Evolutionary conservation across 805 yeast genomes (phyloP).

Genomic region (Clavispora santaluciae): DNA sequence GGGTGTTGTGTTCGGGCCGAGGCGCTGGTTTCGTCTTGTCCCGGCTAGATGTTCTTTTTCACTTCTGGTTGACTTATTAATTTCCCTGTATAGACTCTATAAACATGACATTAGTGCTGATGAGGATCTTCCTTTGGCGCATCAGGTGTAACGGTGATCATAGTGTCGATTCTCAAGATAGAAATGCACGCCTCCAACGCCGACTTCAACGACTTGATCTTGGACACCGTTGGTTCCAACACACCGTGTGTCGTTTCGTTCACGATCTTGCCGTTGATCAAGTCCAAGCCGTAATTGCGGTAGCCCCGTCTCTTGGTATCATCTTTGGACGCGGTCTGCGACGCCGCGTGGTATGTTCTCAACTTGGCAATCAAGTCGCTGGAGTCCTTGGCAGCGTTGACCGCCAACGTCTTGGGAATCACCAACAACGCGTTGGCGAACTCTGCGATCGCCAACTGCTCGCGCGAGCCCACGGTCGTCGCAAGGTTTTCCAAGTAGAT

Average conservation of each 20-base stretch:
- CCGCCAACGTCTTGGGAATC: conserved; percentile 95
- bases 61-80: not conserved
- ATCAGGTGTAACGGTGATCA: conserved; percentile 97
- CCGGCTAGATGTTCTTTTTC: too few species aligned
- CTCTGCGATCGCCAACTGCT: conserved; percentile 96
- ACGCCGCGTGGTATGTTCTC: conserved; percentile 93
- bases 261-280: conserved; percentile 85
- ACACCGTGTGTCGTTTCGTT: conserved; percentile 84
- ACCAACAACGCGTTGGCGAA: conserved; percentile 86
- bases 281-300: conserved; percentile 88
- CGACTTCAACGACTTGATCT: conserved; percentile 86
- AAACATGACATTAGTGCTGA: conserved; percentile 47
- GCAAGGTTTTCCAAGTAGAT: conserved; percentile 95
- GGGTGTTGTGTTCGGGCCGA: not conserved
- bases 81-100: conserved; percentile 2
- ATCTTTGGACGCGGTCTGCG: conserved; percentile 80
- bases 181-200: conserved; percentile 99
- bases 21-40: not conserved
- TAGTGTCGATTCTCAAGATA: conserved; percentile 93
- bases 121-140: conserved; percentile 89
- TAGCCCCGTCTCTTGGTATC: conserved; percentile 82
- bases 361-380: conserved; percentile 91
- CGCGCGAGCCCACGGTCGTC: conserved; percentile 95
- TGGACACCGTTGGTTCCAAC: conserved; percentile 91
- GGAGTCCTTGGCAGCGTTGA: conserved; percentile 96